These are phyloP conservation scores for Dalbergia cochinchinensis DNA, from an alignment of 306 rosid species.

Conservation along the genomic window DNA sequence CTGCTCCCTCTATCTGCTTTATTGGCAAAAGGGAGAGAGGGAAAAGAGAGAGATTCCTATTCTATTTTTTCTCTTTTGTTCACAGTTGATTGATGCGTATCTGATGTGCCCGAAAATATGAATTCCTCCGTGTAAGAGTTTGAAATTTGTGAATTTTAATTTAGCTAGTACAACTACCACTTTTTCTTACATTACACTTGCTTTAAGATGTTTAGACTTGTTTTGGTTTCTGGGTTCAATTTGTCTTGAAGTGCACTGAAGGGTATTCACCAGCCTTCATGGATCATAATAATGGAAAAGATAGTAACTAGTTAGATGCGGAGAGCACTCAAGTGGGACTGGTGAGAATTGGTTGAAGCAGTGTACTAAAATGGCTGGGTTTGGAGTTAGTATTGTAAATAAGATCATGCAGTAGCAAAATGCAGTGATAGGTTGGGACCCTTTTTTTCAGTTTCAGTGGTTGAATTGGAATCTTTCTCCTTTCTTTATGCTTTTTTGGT, in stretches of 20 bases:
- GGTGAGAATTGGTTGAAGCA: slow-evolving; percentile 43
- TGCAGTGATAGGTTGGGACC: slow-evolving; percentile 40
- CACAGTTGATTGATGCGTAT: slow-evolving; percentile 36
- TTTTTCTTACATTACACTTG: background rate
- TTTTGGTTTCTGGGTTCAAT: background rate
- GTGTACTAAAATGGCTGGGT: slow-evolving; percentile 24
- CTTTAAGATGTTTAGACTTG: background rate
- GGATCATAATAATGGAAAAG: background rate
- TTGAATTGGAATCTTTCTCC: slow-evolving; percentile 45
- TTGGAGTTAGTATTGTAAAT: slow-evolving; percentile 33
- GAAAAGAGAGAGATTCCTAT: slow-evolving; percentile 20
- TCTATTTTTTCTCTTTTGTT: slow-evolving; percentile 10
- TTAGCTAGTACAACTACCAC: background rate
- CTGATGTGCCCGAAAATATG: slow-evolving; percentile 8
- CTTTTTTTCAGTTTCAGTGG: background rate
- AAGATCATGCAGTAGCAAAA: slow-evolving; percentile 26
- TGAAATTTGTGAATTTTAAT: background rate
- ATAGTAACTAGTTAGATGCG: background rate
- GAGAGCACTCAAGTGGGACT: slow-evolving; percentile 32
- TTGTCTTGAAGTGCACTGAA: slow-evolving; percentile 10
- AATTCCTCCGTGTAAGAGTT: slow-evolving; percentile 23
- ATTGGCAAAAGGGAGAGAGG: slow-evolving; percentile 5
- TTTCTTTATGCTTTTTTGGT: background rate
- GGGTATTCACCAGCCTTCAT: background rate
- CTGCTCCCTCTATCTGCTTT: slow-evolving; percentile 37